These are phyloP conservation scores for Phytophthora capsici DNA, from an alignment of 352 stramenopile genomes.

Conservation along the genomic window DNA sequence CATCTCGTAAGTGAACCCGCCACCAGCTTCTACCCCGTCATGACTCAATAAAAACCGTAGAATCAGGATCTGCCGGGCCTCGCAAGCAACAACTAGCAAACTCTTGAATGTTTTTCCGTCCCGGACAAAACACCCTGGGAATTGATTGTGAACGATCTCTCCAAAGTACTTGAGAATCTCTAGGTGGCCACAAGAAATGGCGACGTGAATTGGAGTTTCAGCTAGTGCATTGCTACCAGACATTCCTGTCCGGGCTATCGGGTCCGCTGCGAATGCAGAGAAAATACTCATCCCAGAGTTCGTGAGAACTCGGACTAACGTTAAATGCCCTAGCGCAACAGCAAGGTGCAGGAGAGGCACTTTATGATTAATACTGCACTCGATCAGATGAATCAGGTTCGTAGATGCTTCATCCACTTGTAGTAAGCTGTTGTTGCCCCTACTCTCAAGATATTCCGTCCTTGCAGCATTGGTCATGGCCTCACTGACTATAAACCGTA, in stretches of 20 bases:
- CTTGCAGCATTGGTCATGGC: constrained; percentile 33
- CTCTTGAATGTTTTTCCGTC: constrained; percentile 48
- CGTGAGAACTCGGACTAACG: constrained; percentile 44
- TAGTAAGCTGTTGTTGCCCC: background rate
- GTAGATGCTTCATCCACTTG: constrained; percentile 14
- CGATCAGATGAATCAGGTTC: constrained; percentile 46
- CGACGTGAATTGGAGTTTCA: constrained; percentile 60
- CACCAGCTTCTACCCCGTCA: constrained; percentile 19
- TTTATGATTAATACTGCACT: constrained; percentile 50
- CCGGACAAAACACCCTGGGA: constrained; percentile 48
- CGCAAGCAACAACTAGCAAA: constrained; percentile 55
- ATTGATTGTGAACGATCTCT: constrained; percentile 49
- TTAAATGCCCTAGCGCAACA: constrained; percentile 43
- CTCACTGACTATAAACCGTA: constrained; percentile 33
- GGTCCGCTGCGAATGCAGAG: background rate
- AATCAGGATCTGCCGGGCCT: constrained; percentile 39
- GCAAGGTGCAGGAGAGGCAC: constrained; percentile 51
- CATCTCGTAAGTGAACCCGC: constrained; percentile 45
- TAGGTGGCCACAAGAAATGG: constrained; percentile 54
- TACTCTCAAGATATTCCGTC: constrained; percentile 10
- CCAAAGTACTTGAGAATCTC: constrained; percentile 52
- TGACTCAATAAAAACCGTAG: constrained; percentile 50
- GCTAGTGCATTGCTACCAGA: constrained; percentile 6
- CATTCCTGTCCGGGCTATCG: background rate
- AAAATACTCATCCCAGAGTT: constrained; percentile 57